These are phyloP conservation scores for Musa beccarii DNA, from an alignment of 176 grass and related monocot genomes.

Conservation along the genomic window DNA sequence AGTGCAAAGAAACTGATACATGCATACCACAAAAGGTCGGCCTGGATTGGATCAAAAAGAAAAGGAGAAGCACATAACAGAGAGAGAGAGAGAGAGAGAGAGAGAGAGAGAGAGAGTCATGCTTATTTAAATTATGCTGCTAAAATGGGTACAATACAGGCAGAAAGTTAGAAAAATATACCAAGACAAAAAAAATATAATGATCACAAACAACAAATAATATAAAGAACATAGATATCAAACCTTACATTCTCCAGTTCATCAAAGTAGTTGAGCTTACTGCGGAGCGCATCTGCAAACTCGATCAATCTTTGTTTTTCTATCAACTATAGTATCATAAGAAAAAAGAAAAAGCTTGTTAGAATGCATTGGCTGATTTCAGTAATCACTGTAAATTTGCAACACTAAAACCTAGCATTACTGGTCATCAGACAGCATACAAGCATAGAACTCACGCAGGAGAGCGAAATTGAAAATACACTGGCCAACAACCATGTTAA, in stretches of 20 bases:
- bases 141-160: background rate
- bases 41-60: no score
- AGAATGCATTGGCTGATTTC: background rate
- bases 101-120: background rate
- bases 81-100: no score
- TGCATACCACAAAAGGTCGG: no score
- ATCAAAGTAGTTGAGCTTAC: constrained; percentile 87
- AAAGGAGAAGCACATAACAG: no score
- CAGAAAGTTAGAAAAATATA: background rate
- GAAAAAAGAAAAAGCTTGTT: background rate
- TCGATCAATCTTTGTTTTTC: constrained; percentile 97
- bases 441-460: background rate
- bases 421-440: background rate
- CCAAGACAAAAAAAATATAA: background rate
- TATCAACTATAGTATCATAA: constrained; percentile 43
- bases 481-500: background rate
- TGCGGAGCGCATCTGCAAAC: constrained; percentile 87
- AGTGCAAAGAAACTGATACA: no score
- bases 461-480: background rate
- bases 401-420: no score
- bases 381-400: background rate
- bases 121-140: background rate
- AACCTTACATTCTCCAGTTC: constrained; percentile 97
- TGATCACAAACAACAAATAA: background rate
- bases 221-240: constrained; percentile 17